These are phyloP conservation scores for Neolentinus lepideus DNA, from an alignment of 1,284 basidiomycete genomes.

Conservation along the genomic window DNA sequence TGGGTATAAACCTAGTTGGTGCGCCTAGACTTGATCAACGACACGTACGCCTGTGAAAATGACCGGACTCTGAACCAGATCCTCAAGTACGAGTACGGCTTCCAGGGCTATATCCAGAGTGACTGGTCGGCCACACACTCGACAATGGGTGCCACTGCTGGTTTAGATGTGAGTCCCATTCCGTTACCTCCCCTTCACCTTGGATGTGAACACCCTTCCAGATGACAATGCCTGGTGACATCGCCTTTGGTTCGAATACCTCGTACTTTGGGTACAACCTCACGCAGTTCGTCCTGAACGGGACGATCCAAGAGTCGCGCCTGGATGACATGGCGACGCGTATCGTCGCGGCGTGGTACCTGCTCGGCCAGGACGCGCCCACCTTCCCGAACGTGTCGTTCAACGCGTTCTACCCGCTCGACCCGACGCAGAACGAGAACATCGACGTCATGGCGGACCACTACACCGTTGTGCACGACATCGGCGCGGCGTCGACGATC, in stretches of 20 bases:
- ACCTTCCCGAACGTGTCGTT: slow-evolving; percentile 40
- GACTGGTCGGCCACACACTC: slow-evolving; percentile 62
- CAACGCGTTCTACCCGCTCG: not conserved
- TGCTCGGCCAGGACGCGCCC: slow-evolving; percentile 54
- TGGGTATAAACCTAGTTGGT: not conserved
- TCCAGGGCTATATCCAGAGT: slow-evolving; percentile 69
- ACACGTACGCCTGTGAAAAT: slow-evolving; percentile 77
- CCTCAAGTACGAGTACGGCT: slow-evolving; percentile 74
- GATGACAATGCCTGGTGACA: slow-evolving; percentile 72
- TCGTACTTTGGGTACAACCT: slow-evolving; percentile 59
- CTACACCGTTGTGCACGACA: slow-evolving; percentile 58
- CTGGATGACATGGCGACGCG: slow-evolving; percentile 66
- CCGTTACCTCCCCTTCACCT: not conserved
- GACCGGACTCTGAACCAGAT: slow-evolving; percentile 69
- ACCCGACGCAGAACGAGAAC: not conserved
- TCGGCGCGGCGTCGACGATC: slow-evolving; percentile 72
- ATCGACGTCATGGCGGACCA: slow-evolving; percentile 40
- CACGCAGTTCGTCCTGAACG: slow-evolving; percentile 60
- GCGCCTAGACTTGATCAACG: slow-evolving; percentile 55
- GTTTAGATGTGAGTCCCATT: slow-evolving; percentile 50
- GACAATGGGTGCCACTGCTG: slow-evolving; percentile 53
- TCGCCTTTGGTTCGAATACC: slow-evolving; percentile 40
- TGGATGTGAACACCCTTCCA: not conserved
- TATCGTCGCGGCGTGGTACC: slow-evolving; percentile 57
- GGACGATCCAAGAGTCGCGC: slow-evolving; percentile 57